Evolutionary conservation across 192 early-diverging fungal genomes (phyloP).

Genomic region (Ambispora gerdemannii): DNA sequence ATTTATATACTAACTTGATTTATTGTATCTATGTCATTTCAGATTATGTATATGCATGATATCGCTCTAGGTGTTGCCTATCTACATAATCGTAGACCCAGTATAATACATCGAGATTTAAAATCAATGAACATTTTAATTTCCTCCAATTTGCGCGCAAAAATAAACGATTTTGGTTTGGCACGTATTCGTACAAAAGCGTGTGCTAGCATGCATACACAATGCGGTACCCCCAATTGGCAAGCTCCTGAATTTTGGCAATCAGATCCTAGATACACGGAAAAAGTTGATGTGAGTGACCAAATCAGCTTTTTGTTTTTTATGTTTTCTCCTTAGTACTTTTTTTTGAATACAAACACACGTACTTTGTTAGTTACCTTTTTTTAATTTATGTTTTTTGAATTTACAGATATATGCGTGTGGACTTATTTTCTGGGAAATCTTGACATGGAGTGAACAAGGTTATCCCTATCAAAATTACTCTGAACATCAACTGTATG

Average conservation of each 20-base stretch:
- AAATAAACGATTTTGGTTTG: constrained; percentile 80
- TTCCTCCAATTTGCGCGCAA: constrained; percentile 60
- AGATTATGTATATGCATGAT: constrained; percentile 75
- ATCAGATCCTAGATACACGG: constrained; percentile 65
- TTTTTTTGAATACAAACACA: no score
- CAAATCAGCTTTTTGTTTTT: constrained; percentile 9
- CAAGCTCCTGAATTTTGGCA: constrained; percentile 79
- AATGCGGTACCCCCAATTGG: constrained; percentile 79
- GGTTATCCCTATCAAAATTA: constrained; percentile 70
- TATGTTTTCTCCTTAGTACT: not conserved
- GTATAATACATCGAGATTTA: constrained; percentile 72
- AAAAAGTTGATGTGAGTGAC: constrained; percentile 54
- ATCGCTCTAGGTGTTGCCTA: constrained; percentile 71
- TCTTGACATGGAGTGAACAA: constrained; percentile 66
- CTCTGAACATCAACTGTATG: constrained; percentile 61
- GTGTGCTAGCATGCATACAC: constrained; percentile 68
- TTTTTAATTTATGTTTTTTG: constrained; percentile 28
- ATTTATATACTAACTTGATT: not conserved
- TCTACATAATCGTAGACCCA: constrained; percentile 67
- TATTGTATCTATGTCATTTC: not conserved
- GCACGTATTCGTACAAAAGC: constrained; percentile 69
- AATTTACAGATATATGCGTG: constrained; percentile 57
- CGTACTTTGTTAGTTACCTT: no score
- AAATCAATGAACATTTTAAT: constrained; percentile 77
- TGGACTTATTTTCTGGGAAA: constrained; percentile 77